Conservation (phyloP, 2,329 filamentous ascomycete species). For the Fusarium penzigii region DNA sequence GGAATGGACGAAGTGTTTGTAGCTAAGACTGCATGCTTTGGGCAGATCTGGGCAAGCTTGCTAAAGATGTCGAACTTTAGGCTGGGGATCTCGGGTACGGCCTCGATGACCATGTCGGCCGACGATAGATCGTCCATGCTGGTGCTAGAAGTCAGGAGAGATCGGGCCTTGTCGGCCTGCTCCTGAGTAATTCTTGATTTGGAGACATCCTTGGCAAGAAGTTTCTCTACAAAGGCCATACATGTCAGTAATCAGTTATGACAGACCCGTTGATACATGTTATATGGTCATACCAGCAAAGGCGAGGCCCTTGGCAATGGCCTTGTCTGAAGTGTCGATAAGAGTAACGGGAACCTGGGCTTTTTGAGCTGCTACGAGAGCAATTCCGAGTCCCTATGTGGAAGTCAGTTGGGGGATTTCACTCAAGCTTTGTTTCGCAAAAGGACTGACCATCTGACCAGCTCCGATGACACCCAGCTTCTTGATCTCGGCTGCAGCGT, state of each 20-base stretch:
- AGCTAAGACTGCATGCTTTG: conserved; percentile 83
- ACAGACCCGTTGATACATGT: background rate
- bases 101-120: conserved; percentile 98
- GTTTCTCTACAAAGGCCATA: conserved; percentile 64
- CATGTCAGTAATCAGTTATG: conserved; percentile 3
- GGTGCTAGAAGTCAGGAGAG: conserved; percentile 68
- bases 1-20: conserved; percentile 99
- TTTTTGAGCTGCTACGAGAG: conserved; percentile 85
- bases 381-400: conserved; percentile 85
- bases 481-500: conserved; percentile 71
- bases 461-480: conserved; percentile 89
- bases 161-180: conserved; percentile 72
- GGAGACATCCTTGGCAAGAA: conserved; percentile 87
- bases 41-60: conserved; percentile 77
- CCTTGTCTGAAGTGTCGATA: conserved; percentile 80
- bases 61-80: conserved; percentile 89
- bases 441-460: conserved; percentile 82
- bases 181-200: conserved; percentile 85
- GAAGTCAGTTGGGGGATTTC: conserved; percentile 18
- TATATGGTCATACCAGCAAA: conserved; percentile 69
- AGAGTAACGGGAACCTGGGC: conserved; percentile 83
- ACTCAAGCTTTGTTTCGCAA: conserved; percentile 25
- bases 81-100: conserved; percentile 86
- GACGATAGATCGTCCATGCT: conserved; percentile 74
- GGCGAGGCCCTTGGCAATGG: conserved; percentile 83